Base-by-base conservation (phyloP, 1,284 basidiomycete species). In the Fomitiporia mediterranea region DNA sequence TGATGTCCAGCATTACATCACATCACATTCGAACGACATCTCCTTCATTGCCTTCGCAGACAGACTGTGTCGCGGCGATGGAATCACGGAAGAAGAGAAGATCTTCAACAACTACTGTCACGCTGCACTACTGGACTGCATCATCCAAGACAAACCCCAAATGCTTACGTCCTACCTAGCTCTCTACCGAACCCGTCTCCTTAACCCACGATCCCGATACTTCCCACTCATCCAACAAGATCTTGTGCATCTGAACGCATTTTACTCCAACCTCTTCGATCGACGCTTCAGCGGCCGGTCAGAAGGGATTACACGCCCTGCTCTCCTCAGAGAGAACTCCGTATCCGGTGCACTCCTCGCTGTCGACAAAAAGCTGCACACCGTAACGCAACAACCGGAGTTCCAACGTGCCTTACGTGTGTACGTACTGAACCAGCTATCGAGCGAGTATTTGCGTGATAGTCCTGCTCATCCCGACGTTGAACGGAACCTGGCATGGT, bases 91-190 rank as follows among this genome's bases (percentile, higher is more conserved):
- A 4, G 72, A 74, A 37, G 87, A 86, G 62, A 75, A 79, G 52
- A 72, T 84, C 21, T 81, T 88, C 64, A 83, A 87, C 63, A 75
- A 81, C 19, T 90, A 90, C 60, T 88, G 84, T 59, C 86, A 91
- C 60, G 88, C 89, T 0, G 81, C 83, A 25, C 71, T 96, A 21
- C 78, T 96, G 53, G 94, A 98, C 68, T 89, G 90, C 67, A 84
- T 98, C 51, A 76, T 92, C 8, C 84, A 89, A 66, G 94, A 97
- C 73, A 96, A 97, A 66, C 83, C 86, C 2, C 81, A 84, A 58
- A 83, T 90, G 0, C 71, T 94, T 6, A 80, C 83, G 56, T 76
- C 84, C 0, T 90, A 95, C 68, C 72, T 93, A 1, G 81, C 81
- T 0, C 70, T 95, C 15, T 89, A 82, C 66, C 77, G 75, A 46